phyloP scores from a whole-genome alignment of 2,329 filamentous ascomycete species.

The Dactylonectria estremocensis region DNA sequence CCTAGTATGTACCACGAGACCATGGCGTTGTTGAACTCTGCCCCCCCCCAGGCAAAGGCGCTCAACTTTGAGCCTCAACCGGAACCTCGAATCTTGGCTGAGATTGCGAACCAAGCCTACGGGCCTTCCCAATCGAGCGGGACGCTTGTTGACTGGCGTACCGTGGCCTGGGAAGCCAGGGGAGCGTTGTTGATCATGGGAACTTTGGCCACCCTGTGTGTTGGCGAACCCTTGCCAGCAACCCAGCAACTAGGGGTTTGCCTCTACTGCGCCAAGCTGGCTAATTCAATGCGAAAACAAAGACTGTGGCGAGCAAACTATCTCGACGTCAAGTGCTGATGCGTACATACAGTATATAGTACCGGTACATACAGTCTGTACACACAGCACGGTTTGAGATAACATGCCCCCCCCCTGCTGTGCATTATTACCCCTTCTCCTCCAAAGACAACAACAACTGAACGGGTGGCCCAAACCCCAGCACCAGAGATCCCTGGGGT shows the following conservation, averaged over 20 bases:
- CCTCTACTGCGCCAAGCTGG: conserved; percentile 23
- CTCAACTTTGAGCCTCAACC: conserved; percentile 8
- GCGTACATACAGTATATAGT: too few relatives aligned
- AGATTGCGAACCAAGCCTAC: conserved; percentile 21
- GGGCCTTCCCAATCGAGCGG: conserved; percentile 28
- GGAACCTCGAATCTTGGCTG: conserved; percentile 18
- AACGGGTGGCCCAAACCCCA: conserved; percentile 1
- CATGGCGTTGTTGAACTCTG: not conserved
- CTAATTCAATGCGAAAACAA: conserved; percentile 12
- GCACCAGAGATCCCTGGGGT: not conserved
- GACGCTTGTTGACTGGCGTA: conserved; percentile 24
- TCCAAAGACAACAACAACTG: conserved; percentile 6
- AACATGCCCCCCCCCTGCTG: conserved; percentile 16
- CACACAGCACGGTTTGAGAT: conserved; percentile 11
- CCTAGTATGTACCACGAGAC: not conserved
- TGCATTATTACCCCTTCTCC: not conserved
- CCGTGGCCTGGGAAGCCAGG: conserved; percentile 15
- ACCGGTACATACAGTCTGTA: not conserved
- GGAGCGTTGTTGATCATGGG: conserved; percentile 17
- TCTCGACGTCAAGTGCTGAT: not conserved
- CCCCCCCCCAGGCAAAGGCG: not conserved
- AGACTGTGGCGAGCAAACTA: conserved; percentile 12
- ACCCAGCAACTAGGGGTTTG: conserved; percentile 5
- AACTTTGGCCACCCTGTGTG: conserved; percentile 18
- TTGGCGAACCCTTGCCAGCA: not conserved